These are phyloP conservation scores for Cryptococcus sp. DNA, from an alignment of 1,284 basidiomycete genomes.

Conservation along the genomic window DNA sequence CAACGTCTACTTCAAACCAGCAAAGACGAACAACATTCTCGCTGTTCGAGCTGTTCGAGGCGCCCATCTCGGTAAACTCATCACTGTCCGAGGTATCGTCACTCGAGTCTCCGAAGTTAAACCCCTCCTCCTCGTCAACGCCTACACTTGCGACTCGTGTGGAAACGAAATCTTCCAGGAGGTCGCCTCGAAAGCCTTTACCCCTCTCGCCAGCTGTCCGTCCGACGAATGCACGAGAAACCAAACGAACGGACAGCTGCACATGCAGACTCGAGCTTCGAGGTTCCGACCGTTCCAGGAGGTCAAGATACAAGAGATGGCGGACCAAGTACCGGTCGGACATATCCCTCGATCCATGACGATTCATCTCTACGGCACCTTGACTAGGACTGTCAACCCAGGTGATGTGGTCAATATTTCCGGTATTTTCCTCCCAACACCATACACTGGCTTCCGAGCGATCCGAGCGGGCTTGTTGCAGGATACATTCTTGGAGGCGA, in stretches of 20 bases:
- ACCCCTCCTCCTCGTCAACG: slow-evolving; percentile 92
- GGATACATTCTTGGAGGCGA: slow-evolving; percentile 92
- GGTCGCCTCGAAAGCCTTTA: slow-evolving; percentile 87
- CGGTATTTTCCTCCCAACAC: slow-evolving; percentile 82
- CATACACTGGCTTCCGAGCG: slow-evolving; percentile 81
- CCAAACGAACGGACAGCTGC: slow-evolving; percentile 79
- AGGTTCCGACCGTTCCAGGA: slow-evolving; percentile 99
- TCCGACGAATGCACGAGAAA: slow-evolving; percentile 82
- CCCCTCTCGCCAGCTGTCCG: slow-evolving; percentile 81
- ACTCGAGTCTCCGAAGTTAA: slow-evolving; percentile 99
- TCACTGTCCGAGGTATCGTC: slow-evolving; percentile 95
- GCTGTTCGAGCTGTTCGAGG: slow-evolving; percentile 90
- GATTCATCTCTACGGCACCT: slow-evolving; percentile 80
- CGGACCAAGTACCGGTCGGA: slow-evolving; percentile 98
- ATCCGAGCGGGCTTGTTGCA: slow-evolving; percentile 91
- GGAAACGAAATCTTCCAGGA: slow-evolving; percentile 99
- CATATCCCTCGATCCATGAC: slow-evolving; percentile 99
- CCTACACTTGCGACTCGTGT: slow-evolving; percentile 97
- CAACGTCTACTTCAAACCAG: slow-evolving; percentile 88
- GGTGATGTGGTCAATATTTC: slow-evolving; percentile 93
- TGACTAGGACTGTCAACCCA: slow-evolving; percentile 88
- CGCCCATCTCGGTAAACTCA: slow-evolving; percentile 77
- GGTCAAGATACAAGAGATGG: slow-evolving; percentile 98
- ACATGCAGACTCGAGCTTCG: slow-evolving; percentile 96
- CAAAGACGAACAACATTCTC: slow-evolving; percentile 60